Percentiles rank a stretch among this genome's conserved stretches.
Conservation (phyloP, 139 green algal genomes). For the Volvox reticuliferus region DNA sequence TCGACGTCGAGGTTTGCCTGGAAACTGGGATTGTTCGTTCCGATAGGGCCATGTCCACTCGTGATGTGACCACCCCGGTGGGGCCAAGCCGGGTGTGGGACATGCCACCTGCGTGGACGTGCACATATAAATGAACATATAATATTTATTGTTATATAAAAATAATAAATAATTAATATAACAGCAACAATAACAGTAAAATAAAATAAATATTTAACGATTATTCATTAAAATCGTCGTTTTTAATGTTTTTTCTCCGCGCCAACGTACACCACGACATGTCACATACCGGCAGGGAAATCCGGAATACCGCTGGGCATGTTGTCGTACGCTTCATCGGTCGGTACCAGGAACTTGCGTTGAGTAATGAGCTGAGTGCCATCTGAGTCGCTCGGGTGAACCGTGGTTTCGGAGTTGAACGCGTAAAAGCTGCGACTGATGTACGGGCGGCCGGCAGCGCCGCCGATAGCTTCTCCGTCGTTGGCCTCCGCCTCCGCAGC, state of each 20-base stretch:
- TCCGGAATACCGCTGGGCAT: neutral
- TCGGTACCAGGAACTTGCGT: neutral
- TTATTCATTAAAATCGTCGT: neutral
- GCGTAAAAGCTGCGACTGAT: neutral
- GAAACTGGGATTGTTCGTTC: neutral
- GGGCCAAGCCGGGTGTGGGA: neutral
- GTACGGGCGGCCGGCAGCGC: neutral
- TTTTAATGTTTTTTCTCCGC: neutral
- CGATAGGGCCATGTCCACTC: neutral
- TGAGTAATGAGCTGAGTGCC: neutral
- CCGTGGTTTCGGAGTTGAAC: slow-evolving; percentile 12
- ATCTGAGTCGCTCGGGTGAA: neutral
- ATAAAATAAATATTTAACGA: neutral
- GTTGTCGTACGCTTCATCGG: neutral
- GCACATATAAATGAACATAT: neutral
- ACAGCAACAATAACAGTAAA: neutral
- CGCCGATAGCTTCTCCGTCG: neutral
- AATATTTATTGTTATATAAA: neutral
- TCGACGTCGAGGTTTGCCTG: neutral
- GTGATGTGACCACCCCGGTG: neutral
- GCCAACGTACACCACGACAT: neutral
- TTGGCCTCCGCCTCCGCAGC: neutral
- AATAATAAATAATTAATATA: neutral
- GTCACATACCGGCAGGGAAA: neutral
- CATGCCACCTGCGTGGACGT: neutral